A percentile compares a stretch with the other conserved stretches of the same genome.
Conservation (phyloP, 192 early-diverging fungal genomes). For the Coemansia reversa region DNA sequence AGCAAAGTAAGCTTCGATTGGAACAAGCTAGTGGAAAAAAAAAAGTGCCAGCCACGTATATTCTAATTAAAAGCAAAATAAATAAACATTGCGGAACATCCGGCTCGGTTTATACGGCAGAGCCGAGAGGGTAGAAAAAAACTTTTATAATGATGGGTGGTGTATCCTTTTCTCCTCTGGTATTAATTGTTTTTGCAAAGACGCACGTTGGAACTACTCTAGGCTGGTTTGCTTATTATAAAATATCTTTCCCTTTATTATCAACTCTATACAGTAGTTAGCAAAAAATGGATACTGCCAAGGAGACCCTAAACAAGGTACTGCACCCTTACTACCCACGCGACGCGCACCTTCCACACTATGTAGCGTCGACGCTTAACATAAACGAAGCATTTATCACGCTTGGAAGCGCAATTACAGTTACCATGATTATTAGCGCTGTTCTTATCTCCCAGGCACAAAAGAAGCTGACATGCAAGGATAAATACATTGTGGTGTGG, state of each 20-base stretch:
- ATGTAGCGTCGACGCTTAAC: constrained; percentile 39
- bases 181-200: background rate
- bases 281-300: constrained; percentile 7
- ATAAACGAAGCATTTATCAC: constrained; percentile 30
- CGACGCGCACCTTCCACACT: constrained; percentile 37
- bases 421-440: constrained; percentile 15
- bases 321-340: constrained; percentile 49
- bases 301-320: background rate
- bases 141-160: background rate
- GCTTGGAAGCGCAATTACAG: constrained; percentile 27
- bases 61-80: background rate
- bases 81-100: constrained; percentile 21
- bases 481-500: constrained; percentile 72
- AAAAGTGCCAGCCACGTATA: too few relatives aligned
- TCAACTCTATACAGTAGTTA: background rate
- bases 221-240: background rate
- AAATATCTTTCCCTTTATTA: background rate
- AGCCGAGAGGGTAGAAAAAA: background rate
- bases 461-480: constrained; percentile 28
- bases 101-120: constrained; percentile 8
- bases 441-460: constrained; percentile 29
- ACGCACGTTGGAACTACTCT: background rate
- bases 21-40: background rate
- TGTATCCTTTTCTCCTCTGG: background rate
- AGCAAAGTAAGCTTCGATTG: background rate